These are phyloP conservation scores for Penicillium ucsense DNA, from an alignment of 495 filamentous ascomycete species.

Conservation along the genomic window DNA sequence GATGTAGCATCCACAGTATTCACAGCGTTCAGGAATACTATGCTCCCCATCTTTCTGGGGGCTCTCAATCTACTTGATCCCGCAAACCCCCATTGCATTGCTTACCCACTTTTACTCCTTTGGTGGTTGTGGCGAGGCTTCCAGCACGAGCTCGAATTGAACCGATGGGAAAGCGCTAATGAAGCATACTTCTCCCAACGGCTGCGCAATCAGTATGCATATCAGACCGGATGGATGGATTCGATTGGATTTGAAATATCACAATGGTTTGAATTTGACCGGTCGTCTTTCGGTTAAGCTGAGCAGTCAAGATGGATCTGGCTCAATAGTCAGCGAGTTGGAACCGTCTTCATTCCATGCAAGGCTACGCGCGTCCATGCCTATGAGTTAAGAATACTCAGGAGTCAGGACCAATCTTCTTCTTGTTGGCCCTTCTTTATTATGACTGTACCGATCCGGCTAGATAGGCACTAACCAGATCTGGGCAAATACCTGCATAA, in stretches of 20 bases:
- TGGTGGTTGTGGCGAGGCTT: not conserved
- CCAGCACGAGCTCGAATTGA: not conserved
- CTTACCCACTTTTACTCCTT: not conserved
- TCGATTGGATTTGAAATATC: conserved; percentile 1
- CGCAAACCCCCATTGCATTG: not conserved
- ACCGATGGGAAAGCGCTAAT: not conserved
- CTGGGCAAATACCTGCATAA: too few species aligned
- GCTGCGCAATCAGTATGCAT: not conserved
- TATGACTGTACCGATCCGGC: too few species aligned
- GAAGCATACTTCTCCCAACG: not conserved
- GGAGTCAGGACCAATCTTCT: too few species aligned
- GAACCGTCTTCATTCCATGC: too few species aligned
- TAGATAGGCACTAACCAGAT: too few species aligned
- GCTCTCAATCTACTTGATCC: not conserved
- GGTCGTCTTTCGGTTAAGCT: not conserved
- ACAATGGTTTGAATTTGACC: not conserved
- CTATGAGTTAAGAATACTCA: too few species aligned
- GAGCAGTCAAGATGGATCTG: not conserved
- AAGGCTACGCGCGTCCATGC: too few species aligned
- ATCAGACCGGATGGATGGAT: not conserved
- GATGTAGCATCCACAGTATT: not conserved
- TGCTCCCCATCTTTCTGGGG: not conserved
- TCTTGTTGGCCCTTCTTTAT: too few species aligned
- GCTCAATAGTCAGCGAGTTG: too few species aligned
- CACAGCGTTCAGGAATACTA: not conserved